Evolutionary conservation across 1,139 yeast species (phyloP), one percentile per base, ranked within the genome.

Genomic region (Diutina siamensis): DNA sequence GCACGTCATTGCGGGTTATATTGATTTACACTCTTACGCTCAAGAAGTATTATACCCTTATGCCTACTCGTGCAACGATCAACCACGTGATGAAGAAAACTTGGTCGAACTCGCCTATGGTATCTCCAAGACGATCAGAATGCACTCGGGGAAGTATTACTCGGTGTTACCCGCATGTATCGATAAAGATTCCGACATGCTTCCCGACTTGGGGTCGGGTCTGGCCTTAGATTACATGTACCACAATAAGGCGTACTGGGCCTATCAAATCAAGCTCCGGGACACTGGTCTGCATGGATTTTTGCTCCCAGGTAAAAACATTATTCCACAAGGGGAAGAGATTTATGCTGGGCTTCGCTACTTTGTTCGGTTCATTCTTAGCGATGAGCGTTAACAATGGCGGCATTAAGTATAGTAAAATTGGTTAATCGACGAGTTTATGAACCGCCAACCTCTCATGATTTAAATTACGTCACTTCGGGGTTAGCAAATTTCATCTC

Each of bases 251-350:
- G 94, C 94, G 1, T 76, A 69, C 56, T 85, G 92, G 88, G 94
- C 95, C 1, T 83, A 80, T 63, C 94, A 84, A 55, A 64, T 86
- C 49, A 84, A 86, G 60, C 67, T 87, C 49, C 72, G 96, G 55
- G 95, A 86, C 59, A 76, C 83, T 19, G 95, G 95, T 1, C 74
- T 76, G 47, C 89, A 83, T 57, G 96, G 96, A 1, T 87, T 85
- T 58, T 67, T 87, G 52, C 67, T 86, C 44, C 95, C 96, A 7
- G 57, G 82, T 1, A 76, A 75, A 56, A 78, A 70, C 57, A 86
- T 87, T 50, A 68, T 62, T 22, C 89, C 94, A 0, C 92, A 83
- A 13, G 95, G 95, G 1, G 65, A 69, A 48, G 95, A 87, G 59
- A 72, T 82, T 34, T 78, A 78, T 57, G 75, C 80, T 8, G 82